Base-by-base conservation (phyloP, 2,329 filamentous ascomycete species). In the Aspergillus arachidicola region DNA sequence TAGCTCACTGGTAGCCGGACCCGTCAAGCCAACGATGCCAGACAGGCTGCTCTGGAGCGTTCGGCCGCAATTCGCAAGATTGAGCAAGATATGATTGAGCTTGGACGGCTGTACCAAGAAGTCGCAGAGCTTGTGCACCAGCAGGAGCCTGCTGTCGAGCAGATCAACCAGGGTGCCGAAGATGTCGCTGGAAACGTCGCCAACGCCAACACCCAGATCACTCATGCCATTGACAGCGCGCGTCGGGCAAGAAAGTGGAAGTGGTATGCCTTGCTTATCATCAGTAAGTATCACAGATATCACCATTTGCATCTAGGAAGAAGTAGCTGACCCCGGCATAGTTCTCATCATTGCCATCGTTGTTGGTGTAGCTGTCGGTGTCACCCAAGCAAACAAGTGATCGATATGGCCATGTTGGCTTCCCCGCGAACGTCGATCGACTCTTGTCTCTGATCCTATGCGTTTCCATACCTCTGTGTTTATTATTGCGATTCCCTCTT, bases 1-100 rank as follows among this genome's bases (percentile, higher is more conserved):
- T 64, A 78, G 76, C 71, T 76, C 23, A 68, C 75, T 59, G 76
- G 76, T 48, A 73, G 71, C 57, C 73, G 76, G 90, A 80, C 91
- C 88, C 76, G 91, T 91, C 79, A 89, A 92, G 73, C 88, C 89
- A 75, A 93, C 57, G 91, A 96, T 78, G 92, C 93, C 48, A 89
- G 91, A 68, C 87, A 89, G 43, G 92, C 93, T 41, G 85, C 96
- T 61, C 87, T 86, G 69, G 92, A 92, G 68, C 91, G 95, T 69
- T 93, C 97, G 77, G 88, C 88, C 58, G 93, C 92, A 48, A 91
- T 99, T 69, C 87, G 93, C 79, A 94, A 96, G 85, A 97, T 98
- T 74, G 93, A 97, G 82, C 84, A 87, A 74, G 91, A 96, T 76
- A 91, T 98, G 86, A 88, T 92, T 12, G 91, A 97, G 79, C 84